A percentile compares a stretch with the other conserved stretches of the same genome.
Evolutionary conservation across 768 basidiomycete genomes (phyloP).

Genomic region (Suillus fuscotomentosus): DNA sequence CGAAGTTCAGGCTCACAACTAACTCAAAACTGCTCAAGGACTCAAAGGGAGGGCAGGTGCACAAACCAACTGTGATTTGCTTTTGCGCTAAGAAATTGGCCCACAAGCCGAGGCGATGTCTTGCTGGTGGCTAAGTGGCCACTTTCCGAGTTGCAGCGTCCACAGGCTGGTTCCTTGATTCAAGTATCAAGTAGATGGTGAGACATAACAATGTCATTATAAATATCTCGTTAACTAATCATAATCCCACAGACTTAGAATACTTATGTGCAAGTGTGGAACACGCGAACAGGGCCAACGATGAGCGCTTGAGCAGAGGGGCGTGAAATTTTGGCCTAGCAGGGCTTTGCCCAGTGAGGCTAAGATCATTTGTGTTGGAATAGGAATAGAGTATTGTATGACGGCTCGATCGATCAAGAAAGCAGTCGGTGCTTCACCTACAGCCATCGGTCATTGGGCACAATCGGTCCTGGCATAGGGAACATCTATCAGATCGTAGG

Average conservation of each 20-base stretch:
- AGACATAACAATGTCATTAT: not conserved
- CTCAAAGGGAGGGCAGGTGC: too few relatives aligned
- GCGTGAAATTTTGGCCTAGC: too few relatives aligned
- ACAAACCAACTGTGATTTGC: not conserved
- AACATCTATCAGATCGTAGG: slow-evolving; percentile 27
- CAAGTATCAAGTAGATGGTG: not conserved
- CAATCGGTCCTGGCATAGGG: slow-evolving; percentile 8
- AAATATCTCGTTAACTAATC: not conserved
- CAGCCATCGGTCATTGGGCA: too few relatives aligned
- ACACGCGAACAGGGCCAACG: not conserved
- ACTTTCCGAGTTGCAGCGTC: not conserved
- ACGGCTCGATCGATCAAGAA: too few relatives aligned
- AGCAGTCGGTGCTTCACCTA: too few relatives aligned
- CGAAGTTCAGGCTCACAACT: not conserved
- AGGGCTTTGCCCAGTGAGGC: too few relatives aligned
- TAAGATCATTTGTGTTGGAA: too few relatives aligned
- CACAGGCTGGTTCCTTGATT: not conserved
- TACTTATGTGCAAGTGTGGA: not conserved
- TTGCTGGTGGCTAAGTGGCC: too few relatives aligned
- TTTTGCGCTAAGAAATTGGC: not conserved
- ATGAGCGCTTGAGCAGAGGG: not conserved
- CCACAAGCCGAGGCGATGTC: not conserved
- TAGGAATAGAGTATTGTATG: too few relatives aligned
- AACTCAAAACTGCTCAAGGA: too few relatives aligned
- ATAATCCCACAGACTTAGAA: not conserved